Evolutionary conservation across 768 basidiomycete species (phyloP), one percentile per base, ranked within the genome.

Genomic region (Boletus tylopilopsis): DNA sequence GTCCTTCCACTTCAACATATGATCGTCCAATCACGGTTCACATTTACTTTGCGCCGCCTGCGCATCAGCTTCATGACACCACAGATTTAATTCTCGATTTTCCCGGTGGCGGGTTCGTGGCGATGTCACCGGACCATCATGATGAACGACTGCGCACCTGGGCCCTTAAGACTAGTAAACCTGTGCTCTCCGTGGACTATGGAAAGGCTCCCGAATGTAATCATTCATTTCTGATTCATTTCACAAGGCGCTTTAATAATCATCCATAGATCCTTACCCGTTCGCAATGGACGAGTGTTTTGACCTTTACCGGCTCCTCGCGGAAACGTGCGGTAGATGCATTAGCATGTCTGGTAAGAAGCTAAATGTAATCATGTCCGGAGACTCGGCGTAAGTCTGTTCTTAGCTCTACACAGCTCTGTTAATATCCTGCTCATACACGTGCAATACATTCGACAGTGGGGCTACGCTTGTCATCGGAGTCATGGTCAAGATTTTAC

Each of bases 141-240:
- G 95, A 96, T 69, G 95, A 98, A 64, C 79, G 96, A 13, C 74
- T 97, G 48, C 76, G 90, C 45, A 76, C 78, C 58, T 98, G 96
- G 95, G 88, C 94, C 4, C 71, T 81, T 27, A 76, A 74, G 41
- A 91, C 90, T 0, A 79, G 85, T 12, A 84, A 82, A 61, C 88
- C 90, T 13, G 80, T 97, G 4, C 71, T 98, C 33, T 77, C 90
- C 11, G 78, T 98, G 39, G 92, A 98, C 54, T 98, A 98, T 66
- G 92, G 94, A 29, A 99, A 98, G 70, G 90, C 94, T 21, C 94
- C 94, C 6, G 94, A 97, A 76, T 95, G 92, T 93, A 64, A 67
- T 81, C 60, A 18, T 18, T 37, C 32, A 22, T 33, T 23, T 32
- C 27, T 39, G 18, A 5, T 50, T 50, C 35, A 49, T 42, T 45